Conservation (phyloP, 2,329 filamentous ascomycete species). For the Thielaviopsis euricoi region DNA sequence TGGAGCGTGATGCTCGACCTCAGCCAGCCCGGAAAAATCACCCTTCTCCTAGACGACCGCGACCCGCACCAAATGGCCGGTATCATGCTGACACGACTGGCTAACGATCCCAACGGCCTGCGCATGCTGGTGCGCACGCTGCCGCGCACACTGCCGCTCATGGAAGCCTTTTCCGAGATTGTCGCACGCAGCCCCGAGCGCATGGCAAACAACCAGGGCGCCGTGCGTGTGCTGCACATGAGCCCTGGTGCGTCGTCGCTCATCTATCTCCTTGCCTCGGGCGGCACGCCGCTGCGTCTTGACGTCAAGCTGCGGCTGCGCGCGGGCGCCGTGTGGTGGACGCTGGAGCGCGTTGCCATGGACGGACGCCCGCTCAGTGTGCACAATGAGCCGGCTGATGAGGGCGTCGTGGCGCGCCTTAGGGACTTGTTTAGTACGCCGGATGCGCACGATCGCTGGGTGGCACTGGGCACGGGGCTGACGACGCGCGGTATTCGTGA, state of each 20-base stretch:
- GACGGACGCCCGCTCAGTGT: conserved; percentile 8
- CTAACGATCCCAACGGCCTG: conserved; percentile 38
- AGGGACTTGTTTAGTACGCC: not conserved
- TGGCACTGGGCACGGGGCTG: conserved; percentile 15
- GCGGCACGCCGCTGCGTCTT: conserved; percentile 29
- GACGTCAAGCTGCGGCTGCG: conserved; percentile 26
- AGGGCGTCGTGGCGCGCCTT: conserved; percentile 2
- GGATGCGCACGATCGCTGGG: conserved; percentile 15
- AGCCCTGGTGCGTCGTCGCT: conserved; percentile 41
- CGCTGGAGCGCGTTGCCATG: conserved; percentile 24
- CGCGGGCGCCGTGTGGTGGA: conserved; percentile 34
- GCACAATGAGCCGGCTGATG: conserved; percentile 1
- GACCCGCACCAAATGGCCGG: conserved; percentile 53
- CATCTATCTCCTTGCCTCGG: conserved; percentile 29
- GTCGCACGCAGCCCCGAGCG: conserved; percentile 35
- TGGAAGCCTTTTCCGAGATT: conserved; percentile 43
- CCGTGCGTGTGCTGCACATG: conserved; percentile 34
- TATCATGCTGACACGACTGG: conserved; percentile 39
- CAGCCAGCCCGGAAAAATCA: conserved; percentile 25
- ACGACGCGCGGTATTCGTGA: conserved; percentile 8
- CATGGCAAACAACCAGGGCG: conserved; percentile 26
- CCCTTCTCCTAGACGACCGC: conserved; percentile 24
- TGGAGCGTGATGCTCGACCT: conserved; percentile 45
- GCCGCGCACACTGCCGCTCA: conserved; percentile 45
- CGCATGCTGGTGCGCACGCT: conserved; percentile 37